A percentile compares a stretch with the other conserved stretches of the same genome.
phyloP scores from a whole-genome alignment of 371 early-diverging fungal genomes.

The Rhizopus arrhizus region DNA sequence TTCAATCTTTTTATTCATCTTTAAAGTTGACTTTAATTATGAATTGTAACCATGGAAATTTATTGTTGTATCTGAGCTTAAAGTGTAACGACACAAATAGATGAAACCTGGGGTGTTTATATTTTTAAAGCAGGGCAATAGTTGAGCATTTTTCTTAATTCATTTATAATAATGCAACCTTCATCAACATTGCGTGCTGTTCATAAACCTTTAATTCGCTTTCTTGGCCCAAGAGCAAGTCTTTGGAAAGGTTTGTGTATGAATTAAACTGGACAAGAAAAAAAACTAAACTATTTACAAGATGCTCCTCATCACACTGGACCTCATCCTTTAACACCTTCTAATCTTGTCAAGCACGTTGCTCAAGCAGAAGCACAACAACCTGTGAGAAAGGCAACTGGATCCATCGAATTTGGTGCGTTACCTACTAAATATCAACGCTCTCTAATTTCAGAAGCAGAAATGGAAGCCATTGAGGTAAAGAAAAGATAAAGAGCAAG shows the following conservation, averaged over 20 bases:
- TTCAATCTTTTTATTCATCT: too few relatives aligned
- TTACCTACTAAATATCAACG: constrained; percentile 46
- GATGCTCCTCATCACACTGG: constrained; percentile 45
- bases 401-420: constrained; percentile 40
- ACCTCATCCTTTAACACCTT: constrained; percentile 52
- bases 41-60: neutral
- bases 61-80: constrained; percentile 4
- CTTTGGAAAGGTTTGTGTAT: constrained; percentile 49
- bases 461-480: constrained; percentile 60
- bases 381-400: constrained; percentile 15
- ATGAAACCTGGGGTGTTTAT: constrained; percentile 12
- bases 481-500: neutral
- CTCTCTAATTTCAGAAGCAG: constrained; percentile 39
- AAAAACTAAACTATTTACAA: constrained; percentile 6
- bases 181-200: constrained; percentile 44
- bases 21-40: neutral
- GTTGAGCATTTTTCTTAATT: constrained; percentile 2
- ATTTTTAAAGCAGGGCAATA: neutral
- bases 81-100: neutral
- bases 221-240: constrained; percentile 47
- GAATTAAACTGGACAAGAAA: neutral
- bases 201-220: constrained; percentile 53
- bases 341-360: constrained; percentile 52
- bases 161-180: constrained; percentile 37
- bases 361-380: constrained; percentile 31